These are phyloP conservation scores for Cyclostephanos tholiformis DNA, from an alignment of 108 stramenopile genomes.

Conservation along the genomic window DNA sequence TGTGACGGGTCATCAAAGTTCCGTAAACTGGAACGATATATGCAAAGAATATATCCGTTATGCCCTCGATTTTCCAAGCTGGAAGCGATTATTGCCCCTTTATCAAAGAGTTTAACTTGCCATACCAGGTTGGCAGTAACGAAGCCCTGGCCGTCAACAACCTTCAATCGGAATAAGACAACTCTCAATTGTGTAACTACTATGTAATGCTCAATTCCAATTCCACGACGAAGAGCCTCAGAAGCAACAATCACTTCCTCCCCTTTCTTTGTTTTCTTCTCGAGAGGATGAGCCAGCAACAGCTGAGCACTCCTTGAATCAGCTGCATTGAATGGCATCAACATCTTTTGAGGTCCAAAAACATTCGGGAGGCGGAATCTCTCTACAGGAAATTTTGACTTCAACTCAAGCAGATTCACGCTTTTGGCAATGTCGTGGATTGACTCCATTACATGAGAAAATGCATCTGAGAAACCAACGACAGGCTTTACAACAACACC, in stretches of 20 bases:
- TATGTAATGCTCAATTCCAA: conserved; percentile 73
- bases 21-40: conserved; percentile 20
- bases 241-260: conserved; percentile 68
- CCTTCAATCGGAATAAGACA: conserved; percentile 65
- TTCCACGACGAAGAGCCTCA: conserved; percentile 68
- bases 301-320: conserved; percentile 61
- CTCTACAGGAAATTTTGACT: conserved; percentile 61
- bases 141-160: conserved; percentile 42
- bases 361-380: conserved; percentile 73
- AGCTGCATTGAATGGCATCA: conserved; percentile 66
- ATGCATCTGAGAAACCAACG: conserved; percentile 82
- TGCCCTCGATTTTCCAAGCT: conserved; percentile 71
- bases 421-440: conserved; percentile 81
- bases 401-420: conserved; percentile 78
- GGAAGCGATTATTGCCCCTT: conserved; percentile 47
- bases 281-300: conserved; percentile 54
- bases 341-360: conserved; percentile 69
- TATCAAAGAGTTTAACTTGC: conserved; percentile 56
- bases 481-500: conserved; percentile 82
- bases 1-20: neutral
- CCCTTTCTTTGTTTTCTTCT: conserved; percentile 41
- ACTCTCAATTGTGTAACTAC: conserved; percentile 71
- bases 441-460: conserved; percentile 74
- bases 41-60: conserved; percentile 53
- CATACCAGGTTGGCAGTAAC: conserved; percentile 60